Evolutionary conservation across 2,329 filamentous ascomycete species (phyloP).

Genomic region (Colletotrichum liriopes): DNA sequence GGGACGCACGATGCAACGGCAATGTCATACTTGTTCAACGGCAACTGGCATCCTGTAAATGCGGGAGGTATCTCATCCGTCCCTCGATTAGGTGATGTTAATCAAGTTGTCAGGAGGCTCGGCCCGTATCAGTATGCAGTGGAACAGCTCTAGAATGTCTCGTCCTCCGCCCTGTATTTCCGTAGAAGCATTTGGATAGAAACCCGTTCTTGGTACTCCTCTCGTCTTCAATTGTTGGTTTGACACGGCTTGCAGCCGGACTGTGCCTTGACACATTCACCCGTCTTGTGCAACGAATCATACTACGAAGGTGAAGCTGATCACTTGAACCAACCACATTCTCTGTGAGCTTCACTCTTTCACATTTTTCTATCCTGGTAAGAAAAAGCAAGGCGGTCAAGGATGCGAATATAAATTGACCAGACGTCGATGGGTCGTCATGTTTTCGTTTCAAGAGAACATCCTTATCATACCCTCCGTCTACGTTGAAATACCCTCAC

Average conservation of each 20-base stretch:
- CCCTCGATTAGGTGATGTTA: not conserved
- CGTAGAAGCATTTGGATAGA: not conserved
- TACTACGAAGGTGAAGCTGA: not conserved
- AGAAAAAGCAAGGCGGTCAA: not conserved
- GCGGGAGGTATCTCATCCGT: not conserved
- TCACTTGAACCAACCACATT: not conserved
- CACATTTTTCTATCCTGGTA: not conserved
- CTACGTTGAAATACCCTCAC: not conserved
- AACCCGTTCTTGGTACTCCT: not conserved
- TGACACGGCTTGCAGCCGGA: not conserved
- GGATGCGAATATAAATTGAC: too few relatives aligned
- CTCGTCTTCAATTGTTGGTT: not conserved
- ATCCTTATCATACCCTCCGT: not conserved
- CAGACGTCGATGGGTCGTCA: not conserved
- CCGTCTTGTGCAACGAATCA: conserved; percentile 9
- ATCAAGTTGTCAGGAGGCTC: not conserved
- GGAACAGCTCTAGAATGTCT: not conserved
- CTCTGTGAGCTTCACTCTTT: not conserved
- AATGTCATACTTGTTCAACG: conserved; percentile 15
- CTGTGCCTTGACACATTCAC: conserved; percentile 9
- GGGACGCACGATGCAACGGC: not conserved
- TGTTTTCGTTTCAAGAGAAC: not conserved
- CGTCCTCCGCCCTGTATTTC: not conserved
- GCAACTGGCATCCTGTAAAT: conserved; percentile 13
- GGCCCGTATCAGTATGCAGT: not conserved